These are phyloP conservation scores for Candida berthetii DNA, from an alignment of 805 yeast species.

Conservation along the genomic window DNA sequence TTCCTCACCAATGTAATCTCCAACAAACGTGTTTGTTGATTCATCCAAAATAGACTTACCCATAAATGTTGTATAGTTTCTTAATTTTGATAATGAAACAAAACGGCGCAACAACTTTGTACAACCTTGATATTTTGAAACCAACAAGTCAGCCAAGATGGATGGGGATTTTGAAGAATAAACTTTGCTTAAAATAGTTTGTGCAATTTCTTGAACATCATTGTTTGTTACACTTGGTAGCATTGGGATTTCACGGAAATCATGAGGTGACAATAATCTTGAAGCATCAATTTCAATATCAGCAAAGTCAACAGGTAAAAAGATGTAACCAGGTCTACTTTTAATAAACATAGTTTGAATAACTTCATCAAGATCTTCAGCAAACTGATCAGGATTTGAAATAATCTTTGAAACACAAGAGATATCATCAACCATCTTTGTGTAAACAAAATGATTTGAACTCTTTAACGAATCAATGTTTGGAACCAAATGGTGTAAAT, in stretches of 20 bases:
- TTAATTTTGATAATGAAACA: slow-evolving; percentile 36
- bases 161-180: slow-evolving; percentile 54
- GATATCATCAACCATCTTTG: slow-evolving; percentile 50
- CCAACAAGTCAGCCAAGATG: slow-evolving; percentile 64
- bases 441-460: slow-evolving; percentile 66
- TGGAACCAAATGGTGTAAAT: slow-evolving; percentile 60
- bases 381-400: slow-evolving; percentile 37
- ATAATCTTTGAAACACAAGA: slow-evolving; percentile 52
- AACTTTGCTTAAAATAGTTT: slow-evolving; percentile 41
- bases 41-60: slow-evolving; percentile 77
- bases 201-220: slow-evolving; percentile 25
- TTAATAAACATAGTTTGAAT: slow-evolving; percentile 45
- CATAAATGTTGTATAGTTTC: slow-evolving; percentile 54
- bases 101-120: slow-evolving; percentile 38
- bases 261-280: slow-evolving; percentile 27
- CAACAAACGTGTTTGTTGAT: slow-evolving; percentile 54
- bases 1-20: slow-evolving; percentile 63
- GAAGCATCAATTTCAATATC: slow-evolving; percentile 33
- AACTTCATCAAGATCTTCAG: slow-evolving; percentile 62
- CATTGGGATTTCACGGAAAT: slow-evolving; percentile 12
- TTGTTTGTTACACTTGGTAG: background rate
- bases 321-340: slow-evolving; percentile 79
- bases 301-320: slow-evolving; percentile 67
- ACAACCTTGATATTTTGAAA: slow-evolving; percentile 52
- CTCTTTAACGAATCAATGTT: slow-evolving; percentile 35